Conservation (phyloP, 768 basidiomycete species). For the Tubosaeta brunneosetosa region DNA sequence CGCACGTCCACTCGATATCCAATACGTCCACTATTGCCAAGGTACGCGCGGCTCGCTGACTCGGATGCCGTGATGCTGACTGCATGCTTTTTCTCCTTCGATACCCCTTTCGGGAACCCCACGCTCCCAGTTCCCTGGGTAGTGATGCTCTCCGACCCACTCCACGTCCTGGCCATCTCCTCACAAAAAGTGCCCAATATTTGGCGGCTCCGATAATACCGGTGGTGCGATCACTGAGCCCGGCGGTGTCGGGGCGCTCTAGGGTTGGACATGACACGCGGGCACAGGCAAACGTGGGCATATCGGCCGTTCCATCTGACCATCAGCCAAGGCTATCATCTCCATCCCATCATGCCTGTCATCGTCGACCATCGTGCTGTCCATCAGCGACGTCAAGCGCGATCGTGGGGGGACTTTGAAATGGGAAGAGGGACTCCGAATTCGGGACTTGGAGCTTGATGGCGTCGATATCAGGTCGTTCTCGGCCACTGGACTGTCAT, state of each 20-base stretch:
- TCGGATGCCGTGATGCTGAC: not conserved
- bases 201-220: not conserved
- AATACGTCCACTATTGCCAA: not conserved
- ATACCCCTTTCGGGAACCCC: not conserved
- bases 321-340: not conserved
- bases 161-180: not conserved
- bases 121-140: not conserved
- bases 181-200: not conserved
- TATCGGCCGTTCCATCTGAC: not conserved
- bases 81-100: not conserved
- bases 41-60: not conserved
- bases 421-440: not conserved
- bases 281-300: not conserved
- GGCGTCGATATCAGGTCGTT: not conserved
- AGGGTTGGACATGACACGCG: not conserved
- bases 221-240: too few species aligned
- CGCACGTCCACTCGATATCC: not conserved
- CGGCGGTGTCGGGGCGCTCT: not conserved
- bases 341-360: not conserved
- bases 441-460: not conserved
- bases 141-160: not conserved
- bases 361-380: not conserved
- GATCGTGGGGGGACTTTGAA: not conserved
- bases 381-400: not conserved
- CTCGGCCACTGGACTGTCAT: too few species aligned